Conservation (phyloP, 306 rosid species). For the Acacia crassicarpa region DNA sequence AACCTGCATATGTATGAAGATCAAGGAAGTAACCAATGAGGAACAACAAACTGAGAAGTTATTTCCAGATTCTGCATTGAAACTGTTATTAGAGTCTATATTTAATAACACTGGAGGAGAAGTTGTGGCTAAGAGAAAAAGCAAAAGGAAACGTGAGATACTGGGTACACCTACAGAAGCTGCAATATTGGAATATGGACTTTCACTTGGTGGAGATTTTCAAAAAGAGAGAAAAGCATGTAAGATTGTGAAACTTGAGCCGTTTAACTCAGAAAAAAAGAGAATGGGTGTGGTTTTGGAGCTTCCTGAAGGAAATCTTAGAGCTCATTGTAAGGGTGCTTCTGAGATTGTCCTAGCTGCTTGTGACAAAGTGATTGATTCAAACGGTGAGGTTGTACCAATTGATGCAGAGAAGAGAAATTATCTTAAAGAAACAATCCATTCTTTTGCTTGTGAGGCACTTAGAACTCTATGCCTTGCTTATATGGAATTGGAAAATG, state of each 20-base stretch:
- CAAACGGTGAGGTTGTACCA: constrained; percentile 70
- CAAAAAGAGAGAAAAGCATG: constrained; percentile 61
- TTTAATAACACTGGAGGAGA: constrained; percentile 93
- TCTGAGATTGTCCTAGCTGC: constrained; percentile 82
- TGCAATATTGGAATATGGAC: constrained; percentile 78
- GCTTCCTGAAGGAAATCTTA: constrained; percentile 61
- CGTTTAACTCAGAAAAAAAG: constrained; percentile 88
- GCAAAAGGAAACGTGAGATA: constrained; percentile 70
- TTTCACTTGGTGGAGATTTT: constrained; percentile 75
- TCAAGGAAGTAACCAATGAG: constrained; percentile 46
- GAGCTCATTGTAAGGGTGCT: constrained; percentile 94
- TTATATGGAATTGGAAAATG: constrained; percentile 65
- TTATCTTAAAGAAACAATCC: constrained; percentile 53
- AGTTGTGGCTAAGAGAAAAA: constrained; percentile 68
- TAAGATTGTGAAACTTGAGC: constrained; percentile 76
- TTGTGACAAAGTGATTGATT: constrained; percentile 74
- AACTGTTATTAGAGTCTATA: constrained; percentile 69
- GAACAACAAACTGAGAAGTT: too few relatives aligned
- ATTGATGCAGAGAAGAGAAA: constrained; percentile 58
- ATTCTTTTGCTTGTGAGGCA: constrained; percentile 86
- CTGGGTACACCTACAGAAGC: constrained; percentile 90
- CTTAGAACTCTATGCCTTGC: constrained; percentile 94
- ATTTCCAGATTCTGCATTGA: constrained; percentile 55
- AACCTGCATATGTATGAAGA: constrained; percentile 79
- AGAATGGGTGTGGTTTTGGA: constrained; percentile 85